phyloP scores from a whole-genome alignment of 768 basidiomycete genomes.

The Rhodotorula taiwanensis region DNA sequence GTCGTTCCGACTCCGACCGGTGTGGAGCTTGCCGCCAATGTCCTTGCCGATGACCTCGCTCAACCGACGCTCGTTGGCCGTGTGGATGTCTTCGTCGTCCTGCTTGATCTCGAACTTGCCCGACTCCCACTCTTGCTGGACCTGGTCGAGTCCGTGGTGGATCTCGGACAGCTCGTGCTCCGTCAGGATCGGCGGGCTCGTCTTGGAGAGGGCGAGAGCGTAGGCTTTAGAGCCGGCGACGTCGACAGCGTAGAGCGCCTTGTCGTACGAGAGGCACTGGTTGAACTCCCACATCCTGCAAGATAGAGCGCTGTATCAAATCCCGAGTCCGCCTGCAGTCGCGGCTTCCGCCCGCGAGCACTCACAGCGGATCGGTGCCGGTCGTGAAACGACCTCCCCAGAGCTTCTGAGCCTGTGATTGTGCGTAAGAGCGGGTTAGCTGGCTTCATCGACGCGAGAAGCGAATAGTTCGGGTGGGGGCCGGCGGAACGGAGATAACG shows the following conservation, averaged over 20 bases:
- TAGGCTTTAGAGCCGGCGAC: conserved; percentile 93
- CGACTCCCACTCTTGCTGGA: conserved; percentile 77
- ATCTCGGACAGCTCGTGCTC: conserved; percentile 63
- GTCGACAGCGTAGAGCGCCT: conserved; percentile 86
- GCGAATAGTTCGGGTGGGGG: neutral
- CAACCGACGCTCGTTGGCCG: conserved; percentile 90
- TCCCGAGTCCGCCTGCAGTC: too few species aligned
- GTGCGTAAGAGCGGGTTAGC: neutral
- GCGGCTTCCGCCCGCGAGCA: neutral
- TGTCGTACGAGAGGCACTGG: conserved; percentile 89
- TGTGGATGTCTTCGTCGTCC: conserved; percentile 99
- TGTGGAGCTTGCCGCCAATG: conserved; percentile 86
- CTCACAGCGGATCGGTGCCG: conserved; percentile 77
- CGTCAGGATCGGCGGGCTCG: conserved; percentile 63
- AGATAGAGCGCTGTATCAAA: neutral
- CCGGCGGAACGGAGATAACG: too few species aligned
- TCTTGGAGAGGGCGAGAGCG: conserved; percentile 72
- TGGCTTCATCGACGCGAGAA: neutral
- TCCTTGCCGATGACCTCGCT: conserved; percentile 82
- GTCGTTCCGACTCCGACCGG: conserved; percentile 93
- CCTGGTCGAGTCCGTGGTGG: conserved; percentile 60
- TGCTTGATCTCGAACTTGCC: conserved; percentile 67
- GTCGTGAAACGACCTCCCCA: conserved; percentile 88
- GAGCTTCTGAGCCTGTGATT: conserved; percentile 55
- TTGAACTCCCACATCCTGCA: conserved; percentile 96